These are phyloP conservation scores for Myriosclerotinia duriaeana DNA, from an alignment of 2,329 filamentous ascomycete species.

Conservation along the genomic window DNA sequence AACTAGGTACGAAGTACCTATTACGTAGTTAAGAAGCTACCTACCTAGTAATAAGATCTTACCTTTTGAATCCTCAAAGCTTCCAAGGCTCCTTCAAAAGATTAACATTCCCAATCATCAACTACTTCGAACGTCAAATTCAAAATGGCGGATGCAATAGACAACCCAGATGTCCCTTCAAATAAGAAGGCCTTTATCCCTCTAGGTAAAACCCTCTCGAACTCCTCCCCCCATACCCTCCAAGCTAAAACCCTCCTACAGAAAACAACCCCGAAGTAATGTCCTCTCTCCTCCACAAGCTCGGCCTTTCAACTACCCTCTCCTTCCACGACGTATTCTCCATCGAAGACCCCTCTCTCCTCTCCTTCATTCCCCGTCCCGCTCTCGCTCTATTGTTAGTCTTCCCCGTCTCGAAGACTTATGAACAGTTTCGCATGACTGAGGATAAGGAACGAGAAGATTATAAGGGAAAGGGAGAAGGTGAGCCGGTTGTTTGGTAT, in stretches of 20 bases:
- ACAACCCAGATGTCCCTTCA: slow-evolving; percentile 39
- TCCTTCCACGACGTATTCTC: slow-evolving; percentile 91
- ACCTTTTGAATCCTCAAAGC: not conserved
- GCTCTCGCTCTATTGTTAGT: slow-evolving; percentile 88
- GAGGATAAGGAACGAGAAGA: slow-evolving; percentile 67
- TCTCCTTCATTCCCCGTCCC: slow-evolving; percentile 86
- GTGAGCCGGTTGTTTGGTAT: slow-evolving; percentile 87
- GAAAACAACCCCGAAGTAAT: slow-evolving; percentile 87
- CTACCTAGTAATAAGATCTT: too few relatives aligned
- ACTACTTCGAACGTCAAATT: not conserved
- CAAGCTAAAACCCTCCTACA: slow-evolving; percentile 44
- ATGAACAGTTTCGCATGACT: slow-evolving; percentile 73
- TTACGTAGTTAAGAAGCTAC: not conserved
- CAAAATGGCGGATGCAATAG: slow-evolving; percentile 22
- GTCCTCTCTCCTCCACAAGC: slow-evolving; percentile 76
- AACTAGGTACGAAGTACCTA: not conserved
- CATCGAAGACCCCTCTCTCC: slow-evolving; percentile 81
- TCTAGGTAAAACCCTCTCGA: slow-evolving; percentile 32
- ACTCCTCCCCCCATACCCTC: not conserved
- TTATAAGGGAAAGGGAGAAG: slow-evolving; percentile 66
- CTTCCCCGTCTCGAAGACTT: slow-evolving; percentile 79
- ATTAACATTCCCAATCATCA: not conserved
- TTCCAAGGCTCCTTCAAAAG: not conserved
- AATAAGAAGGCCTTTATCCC: slow-evolving; percentile 40
- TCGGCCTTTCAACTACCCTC: slow-evolving; percentile 75